Conservation (phyloP, 805 yeast genomes). For the Jamesozyma piceae region DNA sequence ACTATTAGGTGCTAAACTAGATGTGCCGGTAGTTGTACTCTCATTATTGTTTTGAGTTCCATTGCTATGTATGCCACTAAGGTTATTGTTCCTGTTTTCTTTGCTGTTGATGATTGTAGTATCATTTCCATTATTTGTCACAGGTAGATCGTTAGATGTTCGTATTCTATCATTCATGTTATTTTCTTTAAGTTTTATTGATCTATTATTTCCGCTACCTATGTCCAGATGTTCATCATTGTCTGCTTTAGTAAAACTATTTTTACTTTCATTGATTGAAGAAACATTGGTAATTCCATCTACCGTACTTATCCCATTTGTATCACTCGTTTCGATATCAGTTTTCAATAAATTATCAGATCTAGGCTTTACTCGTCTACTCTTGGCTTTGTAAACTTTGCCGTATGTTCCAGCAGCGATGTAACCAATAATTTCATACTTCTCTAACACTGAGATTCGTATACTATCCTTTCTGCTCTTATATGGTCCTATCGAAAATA, state of each 20-base stretch:
- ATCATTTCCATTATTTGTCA: not conserved
- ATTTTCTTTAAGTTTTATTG: not conserved
- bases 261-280: too few relatives aligned
- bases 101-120: not conserved
- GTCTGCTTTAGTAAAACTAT: not conserved
- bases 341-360: too few relatives aligned
- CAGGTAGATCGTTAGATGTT: not conserved
- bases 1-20: not conserved
- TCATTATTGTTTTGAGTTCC: not conserved
- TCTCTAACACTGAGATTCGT: constrained; percentile 67
- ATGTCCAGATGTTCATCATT: not conserved
- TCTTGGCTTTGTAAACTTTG: constrained; percentile 84
- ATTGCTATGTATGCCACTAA: not conserved
- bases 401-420: constrained; percentile 99
- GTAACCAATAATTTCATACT: constrained; percentile 83
- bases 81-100: not conserved
- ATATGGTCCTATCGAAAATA: constrained; percentile 51
- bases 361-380: not conserved
- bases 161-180: not conserved
- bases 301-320: not conserved
- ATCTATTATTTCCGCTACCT: not conserved
- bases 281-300: too few relatives aligned
- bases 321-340: too few relatives aligned
- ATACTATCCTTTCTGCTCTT: constrained; percentile 53
- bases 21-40: not conserved